Conservation (phyloP, 2,329 filamentous ascomycete genomes). For the Penicillium sp. region DNA sequence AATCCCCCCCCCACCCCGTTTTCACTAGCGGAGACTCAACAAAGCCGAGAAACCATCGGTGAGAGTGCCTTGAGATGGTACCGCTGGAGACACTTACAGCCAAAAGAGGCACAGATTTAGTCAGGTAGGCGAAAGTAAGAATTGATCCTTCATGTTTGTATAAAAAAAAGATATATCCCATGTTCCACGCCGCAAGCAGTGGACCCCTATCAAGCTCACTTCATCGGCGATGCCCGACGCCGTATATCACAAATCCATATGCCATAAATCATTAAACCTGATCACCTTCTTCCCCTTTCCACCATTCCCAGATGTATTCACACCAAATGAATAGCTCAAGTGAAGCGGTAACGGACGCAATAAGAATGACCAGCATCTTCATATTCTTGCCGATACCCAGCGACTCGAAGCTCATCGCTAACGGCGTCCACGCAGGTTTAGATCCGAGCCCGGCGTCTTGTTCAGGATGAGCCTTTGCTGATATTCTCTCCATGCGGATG, state of each 20-base stretch:
- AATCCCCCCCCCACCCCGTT: background rate
- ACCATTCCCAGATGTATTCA: conserved; percentile 14
- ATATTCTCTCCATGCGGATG: background rate
- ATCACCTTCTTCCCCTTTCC: conserved; percentile 8
- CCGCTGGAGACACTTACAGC: background rate
- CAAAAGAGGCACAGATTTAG: too few species aligned
- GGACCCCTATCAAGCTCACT: background rate
- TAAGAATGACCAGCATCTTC: conserved; percentile 4
- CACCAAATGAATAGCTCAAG: conserved; percentile 11
- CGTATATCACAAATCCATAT: background rate
- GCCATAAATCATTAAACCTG: background rate
- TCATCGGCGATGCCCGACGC: background rate
- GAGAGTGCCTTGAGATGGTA: background rate
- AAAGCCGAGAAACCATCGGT: background rate
- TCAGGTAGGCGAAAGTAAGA: too few species aligned
- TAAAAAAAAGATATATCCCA: background rate
- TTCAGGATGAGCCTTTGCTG: background rate
- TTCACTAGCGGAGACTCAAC: too few species aligned
- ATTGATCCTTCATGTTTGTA: background rate
- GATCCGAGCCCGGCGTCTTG: background rate
- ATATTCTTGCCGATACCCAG: conserved; percentile 8
- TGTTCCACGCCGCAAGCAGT: background rate
- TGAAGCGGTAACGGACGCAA: background rate
- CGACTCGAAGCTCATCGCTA: conserved; percentile 13
- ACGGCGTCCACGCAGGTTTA: background rate